phyloP scores from a whole-genome alignment of 495 filamentous ascomycete species.

The Glutinoglossum americanum region DNA sequence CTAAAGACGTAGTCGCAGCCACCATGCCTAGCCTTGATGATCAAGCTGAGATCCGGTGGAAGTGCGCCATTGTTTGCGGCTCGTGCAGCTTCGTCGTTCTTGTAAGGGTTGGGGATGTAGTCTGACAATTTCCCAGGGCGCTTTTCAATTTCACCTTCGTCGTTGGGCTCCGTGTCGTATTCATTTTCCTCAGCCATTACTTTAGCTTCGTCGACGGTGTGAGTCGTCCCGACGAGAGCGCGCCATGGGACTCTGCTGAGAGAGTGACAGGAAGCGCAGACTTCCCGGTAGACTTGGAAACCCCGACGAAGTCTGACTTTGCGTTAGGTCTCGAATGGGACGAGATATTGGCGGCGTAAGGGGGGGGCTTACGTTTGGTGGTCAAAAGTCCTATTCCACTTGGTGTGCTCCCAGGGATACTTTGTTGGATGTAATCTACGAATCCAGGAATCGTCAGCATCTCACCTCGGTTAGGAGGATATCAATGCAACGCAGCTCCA shows the following conservation, averaged over 20 bases:
- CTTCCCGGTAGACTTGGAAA: conserved; percentile 99
- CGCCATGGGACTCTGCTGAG: conserved; percentile 87
- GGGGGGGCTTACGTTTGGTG: conserved; percentile 60
- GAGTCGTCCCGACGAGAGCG: conserved; percentile 65
- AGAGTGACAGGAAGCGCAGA: conserved; percentile 95
- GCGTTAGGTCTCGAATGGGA: conserved; percentile 8
- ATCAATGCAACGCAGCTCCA: conserved; percentile 11
- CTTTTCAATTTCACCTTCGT: conserved; percentile 94
- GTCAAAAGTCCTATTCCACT: conserved; percentile 87
- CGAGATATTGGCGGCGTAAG: background rate
- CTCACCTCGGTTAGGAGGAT: conserved; percentile 3
- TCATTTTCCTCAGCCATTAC: conserved; percentile 92
- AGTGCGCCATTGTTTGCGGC: conserved; percentile 96
- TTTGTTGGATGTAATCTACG: conserved; percentile 67
- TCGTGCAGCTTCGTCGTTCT: conserved; percentile 95
- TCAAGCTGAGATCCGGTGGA: conserved; percentile 91
- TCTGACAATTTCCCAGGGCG: conserved; percentile 95
- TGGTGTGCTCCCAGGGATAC: conserved; percentile 90
- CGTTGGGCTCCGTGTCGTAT: conserved; percentile 96
- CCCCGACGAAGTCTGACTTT: conserved; percentile 71
- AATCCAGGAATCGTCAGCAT: conserved; percentile 3
- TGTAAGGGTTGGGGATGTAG: conserved; percentile 86
- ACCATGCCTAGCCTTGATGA: conserved; percentile 92
- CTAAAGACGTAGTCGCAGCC: conserved; percentile 97
- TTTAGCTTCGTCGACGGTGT: conserved; percentile 97